A percentile compares a stretch with the other conserved stretches of the same genome.
phyloP scores from a whole-genome alignment of 352 stramenopile species.

The Phytopythium boreale region DNA sequence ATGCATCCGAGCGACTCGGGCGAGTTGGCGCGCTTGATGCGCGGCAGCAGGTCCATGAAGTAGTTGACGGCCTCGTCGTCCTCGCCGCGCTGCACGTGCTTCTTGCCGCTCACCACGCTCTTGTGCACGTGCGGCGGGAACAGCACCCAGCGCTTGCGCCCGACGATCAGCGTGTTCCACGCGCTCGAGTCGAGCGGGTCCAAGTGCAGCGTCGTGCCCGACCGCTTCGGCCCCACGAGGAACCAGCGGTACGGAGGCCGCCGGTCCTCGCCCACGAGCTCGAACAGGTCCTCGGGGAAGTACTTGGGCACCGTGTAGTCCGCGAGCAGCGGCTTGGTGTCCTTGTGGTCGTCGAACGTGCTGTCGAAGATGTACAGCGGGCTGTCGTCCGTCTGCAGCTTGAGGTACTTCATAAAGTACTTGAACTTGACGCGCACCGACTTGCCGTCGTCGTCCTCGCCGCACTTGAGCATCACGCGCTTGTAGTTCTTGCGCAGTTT shows the following conservation, averaged over 20 bases:
- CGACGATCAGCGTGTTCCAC: constrained; percentile 95
- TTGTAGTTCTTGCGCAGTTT: constrained; percentile 78
- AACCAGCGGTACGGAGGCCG: constrained; percentile 96
- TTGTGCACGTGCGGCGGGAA: constrained; percentile 91
- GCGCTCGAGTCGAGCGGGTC: constrained; percentile 95
- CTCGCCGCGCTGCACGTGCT: constrained; percentile 82
- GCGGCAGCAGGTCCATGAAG: constrained; percentile 90
- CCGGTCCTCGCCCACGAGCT: constrained; percentile 71
- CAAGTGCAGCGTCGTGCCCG: constrained; percentile 93
- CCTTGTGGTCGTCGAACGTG: constrained; percentile 85
- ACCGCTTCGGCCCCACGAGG: constrained; percentile 91
- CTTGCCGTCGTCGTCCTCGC: constrained; percentile 76
- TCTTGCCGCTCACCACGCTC: constrained; percentile 70
- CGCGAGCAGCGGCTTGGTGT: constrained; percentile 67
- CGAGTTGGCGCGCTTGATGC: constrained; percentile 77
- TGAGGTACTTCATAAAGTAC: constrained; percentile 75
- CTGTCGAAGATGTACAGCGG: constrained; percentile 98
- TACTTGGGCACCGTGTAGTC: constrained; percentile 84
- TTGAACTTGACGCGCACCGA: constrained; percentile 82
- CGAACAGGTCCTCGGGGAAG: constrained; percentile 83
- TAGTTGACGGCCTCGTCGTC: constrained; percentile 93
- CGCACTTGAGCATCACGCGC: constrained; percentile 72
- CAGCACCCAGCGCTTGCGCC: constrained; percentile 96
- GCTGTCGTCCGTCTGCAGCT: constrained; percentile 80
- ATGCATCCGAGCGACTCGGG: constrained; percentile 64